Percentiles rank a stretch among this genome's conserved stretches.
These are phyloP conservation scores for Scheffersomyces titani DNA, from an alignment of 1,139 yeast genomes.

Conservation along the genomic window DNA sequence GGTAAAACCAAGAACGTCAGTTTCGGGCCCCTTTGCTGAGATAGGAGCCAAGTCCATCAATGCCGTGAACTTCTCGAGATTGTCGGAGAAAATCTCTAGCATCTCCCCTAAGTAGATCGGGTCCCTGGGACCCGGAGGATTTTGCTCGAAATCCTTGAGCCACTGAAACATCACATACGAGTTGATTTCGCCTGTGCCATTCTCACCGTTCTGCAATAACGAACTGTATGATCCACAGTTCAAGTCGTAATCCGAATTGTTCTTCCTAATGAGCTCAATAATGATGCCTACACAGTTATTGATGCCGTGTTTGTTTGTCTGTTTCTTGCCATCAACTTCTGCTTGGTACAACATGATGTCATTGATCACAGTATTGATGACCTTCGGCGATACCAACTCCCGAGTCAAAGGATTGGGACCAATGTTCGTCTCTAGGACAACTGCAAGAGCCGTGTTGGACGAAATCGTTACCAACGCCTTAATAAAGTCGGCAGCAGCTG, in stretches of 20 bases:
- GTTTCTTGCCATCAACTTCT: slow-evolving; percentile 12
- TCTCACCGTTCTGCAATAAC: slow-evolving; percentile 30
- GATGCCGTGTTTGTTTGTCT: slow-evolving; percentile 47
- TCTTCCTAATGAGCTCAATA: slow-evolving; percentile 49
- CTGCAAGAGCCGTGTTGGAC: slow-evolving; percentile 59
- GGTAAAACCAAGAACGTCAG: slow-evolving; percentile 38
- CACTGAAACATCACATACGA: slow-evolving; percentile 48
- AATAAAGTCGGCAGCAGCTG: slow-evolving; percentile 93
- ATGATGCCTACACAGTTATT: slow-evolving; percentile 49
- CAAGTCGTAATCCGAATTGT: slow-evolving; percentile 49
- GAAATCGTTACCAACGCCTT: slow-evolving; percentile 93
- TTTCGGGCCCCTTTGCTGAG: slow-evolving; percentile 21
- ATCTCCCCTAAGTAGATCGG: slow-evolving; percentile 50
- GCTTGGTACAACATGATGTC: slow-evolving; percentile 39
- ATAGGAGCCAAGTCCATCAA: slow-evolving; percentile 24
- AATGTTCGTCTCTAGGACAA: slow-evolving; percentile 48
- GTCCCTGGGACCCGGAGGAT: slow-evolving; percentile 49
- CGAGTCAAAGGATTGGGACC: slow-evolving; percentile 50
- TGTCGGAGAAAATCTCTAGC: slow-evolving; percentile 42
- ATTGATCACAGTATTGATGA: slow-evolving; percentile 37
- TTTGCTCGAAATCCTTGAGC: slow-evolving; percentile 50
- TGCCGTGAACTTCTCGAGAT: slow-evolving; percentile 31
- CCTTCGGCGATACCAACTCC: slow-evolving; percentile 42
- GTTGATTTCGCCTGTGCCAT: slow-evolving; percentile 41
- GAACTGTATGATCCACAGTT: slow-evolving; percentile 45